A percentile compares a stretch with the other conserved stretches of the same genome.
Evolutionary conservation across 2,329 filamentous ascomycete genomes (phyloP).

Genomic region (Nannizzia gypsea): DNA sequence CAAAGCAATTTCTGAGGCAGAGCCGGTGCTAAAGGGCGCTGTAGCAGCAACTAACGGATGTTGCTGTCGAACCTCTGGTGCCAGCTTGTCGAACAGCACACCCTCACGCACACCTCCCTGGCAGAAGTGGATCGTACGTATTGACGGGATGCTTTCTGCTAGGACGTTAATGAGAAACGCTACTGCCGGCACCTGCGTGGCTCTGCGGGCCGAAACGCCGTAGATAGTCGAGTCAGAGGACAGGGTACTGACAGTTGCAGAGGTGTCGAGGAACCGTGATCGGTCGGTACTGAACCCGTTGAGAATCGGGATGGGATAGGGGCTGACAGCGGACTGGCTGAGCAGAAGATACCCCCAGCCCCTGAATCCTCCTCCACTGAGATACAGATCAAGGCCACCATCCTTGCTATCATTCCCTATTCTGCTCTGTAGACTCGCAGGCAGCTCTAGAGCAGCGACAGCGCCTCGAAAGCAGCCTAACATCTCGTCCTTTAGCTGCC

Average conservation of each 20-base stretch:
- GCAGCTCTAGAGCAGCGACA: slow-evolving; percentile 46
- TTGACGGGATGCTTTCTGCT: slow-evolving; percentile 54
- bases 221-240: slow-evolving; percentile 39
- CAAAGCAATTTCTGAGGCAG: slow-evolving; percentile 38
- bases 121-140: slow-evolving; percentile 69
- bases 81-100: slow-evolving; percentile 60
- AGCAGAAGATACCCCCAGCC: slow-evolving; percentile 87
- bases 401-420: slow-evolving; percentile 25
- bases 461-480: slow-evolving; percentile 47
- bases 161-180: slow-evolving; percentile 68
- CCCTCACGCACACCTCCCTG: slow-evolving; percentile 81
- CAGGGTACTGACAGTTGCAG: slow-evolving; percentile 32
- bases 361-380: slow-evolving; percentile 81
- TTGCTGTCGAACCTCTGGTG: slow-evolving; percentile 46
- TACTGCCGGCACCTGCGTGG: slow-evolving; percentile 73
- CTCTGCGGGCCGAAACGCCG: slow-evolving; percentile 67
- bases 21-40: slow-evolving; percentile 38
- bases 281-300: slow-evolving; percentile 57
- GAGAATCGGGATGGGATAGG: slow-evolving; percentile 74
- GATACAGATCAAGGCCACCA: slow-evolving; percentile 57
- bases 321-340: slow-evolving; percentile 58
- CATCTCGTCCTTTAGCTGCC: slow-evolving; percentile 44
- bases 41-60: slow-evolving; percentile 57
- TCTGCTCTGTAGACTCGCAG: slow-evolving; percentile 39
- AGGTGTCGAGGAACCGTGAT: slow-evolving; percentile 48